Base-by-base conservation (phyloP, 2,329 filamentous ascomycete genomes). In the Coleophoma cylindrospora region DNA sequence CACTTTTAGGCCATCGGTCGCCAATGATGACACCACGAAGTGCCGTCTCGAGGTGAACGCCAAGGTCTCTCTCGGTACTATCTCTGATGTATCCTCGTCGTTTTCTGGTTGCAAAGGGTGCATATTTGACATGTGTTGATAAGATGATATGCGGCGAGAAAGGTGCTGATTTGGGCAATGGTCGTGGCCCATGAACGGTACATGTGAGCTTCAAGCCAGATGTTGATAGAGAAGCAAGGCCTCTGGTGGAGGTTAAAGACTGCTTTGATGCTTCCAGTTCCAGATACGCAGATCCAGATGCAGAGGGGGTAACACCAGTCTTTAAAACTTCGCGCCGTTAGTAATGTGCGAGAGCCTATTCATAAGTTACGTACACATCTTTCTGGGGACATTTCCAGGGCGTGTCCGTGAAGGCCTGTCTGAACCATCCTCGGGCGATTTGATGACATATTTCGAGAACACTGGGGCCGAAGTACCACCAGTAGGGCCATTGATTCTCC, bases 1-100 rank as follows among this genome's bases (percentile, higher is more conserved):
- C 91, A 66, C 90, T 96, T 75, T 99, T 99, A n/a, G 94, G 94
- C 89, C 92, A 99, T 51, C 92, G 79, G 66, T 96, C 91, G 13
- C 90, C 91, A 63, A 97, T 92, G 46, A 97, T 84, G 8, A 90
- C 88, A 1, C 92, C 92, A 34, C 91, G 81, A 46, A 99, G 75
- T 22, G 94, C 91, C 14, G 90, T 92, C 68, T 97, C 91, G 3
- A 99, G 74, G 66, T 97, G 92, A 11, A 91, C 87, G 12, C 89
- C 89, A 2, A 99, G 77, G 65, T 99, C 94, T 46, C 91, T 81
- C 71, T 99, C 94, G 54, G 80, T 86, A 14, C 86, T 77, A 66
- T 97, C 92, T 43, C 91, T 84, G 19, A 96, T 74, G 66, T 96
- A 96, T 12, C 91, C 90, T 65, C 88, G 81, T 52, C 94, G 80